A percentile compares a stretch with the other conserved stretches of the same genome.
Evolutionary conservation across 306 rosid species (phyloP).

Genomic region (Fragaria ananassa): DNA sequence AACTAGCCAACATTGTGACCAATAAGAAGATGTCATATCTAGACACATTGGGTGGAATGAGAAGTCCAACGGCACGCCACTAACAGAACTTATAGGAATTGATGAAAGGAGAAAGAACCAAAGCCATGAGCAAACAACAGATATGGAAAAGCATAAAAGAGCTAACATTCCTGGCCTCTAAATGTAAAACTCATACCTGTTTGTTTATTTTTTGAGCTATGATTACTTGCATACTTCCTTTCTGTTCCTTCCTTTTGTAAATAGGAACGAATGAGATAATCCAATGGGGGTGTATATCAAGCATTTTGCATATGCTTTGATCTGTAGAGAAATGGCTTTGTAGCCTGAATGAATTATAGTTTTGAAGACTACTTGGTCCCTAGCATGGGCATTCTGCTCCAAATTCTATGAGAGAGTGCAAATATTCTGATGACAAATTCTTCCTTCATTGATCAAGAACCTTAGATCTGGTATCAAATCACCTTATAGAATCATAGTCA

Average conservation of each 20-base stretch:
- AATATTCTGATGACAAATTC: neutral
- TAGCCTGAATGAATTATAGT: conserved; percentile 28
- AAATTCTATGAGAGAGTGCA: neutral
- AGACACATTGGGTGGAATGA: conserved; percentile 68
- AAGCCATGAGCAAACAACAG: conserved; percentile 7
- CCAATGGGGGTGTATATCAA: conserved; percentile 26
- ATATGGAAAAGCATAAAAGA: conserved; percentile 16
- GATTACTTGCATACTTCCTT: conserved; percentile 30
- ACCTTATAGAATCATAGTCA: neutral
- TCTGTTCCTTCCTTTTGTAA: conserved; percentile 49
- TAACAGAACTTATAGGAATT: conserved; percentile 24
- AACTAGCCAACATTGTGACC: conserved; percentile 42
- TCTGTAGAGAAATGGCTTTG: conserved; percentile 27
- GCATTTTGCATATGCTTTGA: conserved; percentile 30
- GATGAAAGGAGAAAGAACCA: neutral
- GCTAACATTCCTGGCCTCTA: conserved; percentile 22
- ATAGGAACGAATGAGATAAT: conserved; percentile 41
- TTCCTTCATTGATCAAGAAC: neutral
- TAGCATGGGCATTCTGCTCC: neutral
- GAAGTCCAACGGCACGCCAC: conserved; percentile 89
- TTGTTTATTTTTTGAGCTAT: conserved; percentile 29
- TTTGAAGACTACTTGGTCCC: conserved; percentile 22
- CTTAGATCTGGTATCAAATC: neutral
- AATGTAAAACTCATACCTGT: conserved; percentile 16
- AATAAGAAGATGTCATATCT: conserved; percentile 68